These are phyloP conservation scores for Iris macrosiphon DNA, from an alignment of 106 monocot species.

Conservation along the genomic window DNA sequence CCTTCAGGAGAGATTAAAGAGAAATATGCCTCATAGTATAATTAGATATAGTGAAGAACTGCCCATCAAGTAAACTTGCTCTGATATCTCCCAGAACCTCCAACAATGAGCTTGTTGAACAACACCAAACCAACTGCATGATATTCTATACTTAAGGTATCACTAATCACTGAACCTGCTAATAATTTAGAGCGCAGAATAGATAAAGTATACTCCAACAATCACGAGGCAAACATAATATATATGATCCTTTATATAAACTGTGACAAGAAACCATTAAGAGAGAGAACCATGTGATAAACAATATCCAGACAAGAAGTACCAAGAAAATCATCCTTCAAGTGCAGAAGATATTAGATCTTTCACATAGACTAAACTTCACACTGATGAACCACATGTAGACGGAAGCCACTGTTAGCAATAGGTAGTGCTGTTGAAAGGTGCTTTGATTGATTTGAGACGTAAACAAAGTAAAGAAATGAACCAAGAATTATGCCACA, in stretches of 20 bases:
- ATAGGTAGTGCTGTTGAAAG: constrained; percentile 28
- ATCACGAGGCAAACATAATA: constrained; percentile 26
- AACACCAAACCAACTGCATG: no score
- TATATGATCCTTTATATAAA: constrained; percentile 22
- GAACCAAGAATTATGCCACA: constrained; percentile 32
- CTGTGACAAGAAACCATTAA: constrained; percentile 16
- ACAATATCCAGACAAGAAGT: constrained; percentile 11
- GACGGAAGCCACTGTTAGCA: constrained; percentile 20
- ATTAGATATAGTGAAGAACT: constrained; percentile 10
- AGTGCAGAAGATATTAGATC: constrained; percentile 21
- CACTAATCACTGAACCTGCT: constrained; percentile 19
- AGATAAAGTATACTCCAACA: constrained; percentile 12
- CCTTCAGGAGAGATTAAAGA: constrained; percentile 12
- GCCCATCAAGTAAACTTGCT: constrained; percentile 11
- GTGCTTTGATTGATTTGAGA: constrained; percentile 23
- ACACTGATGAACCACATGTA: constrained; percentile 8
- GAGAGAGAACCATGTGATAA: constrained; percentile 8
- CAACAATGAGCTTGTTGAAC: constrained; percentile 4
- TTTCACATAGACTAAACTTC: constrained; percentile 12
- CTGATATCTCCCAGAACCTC: constrained; percentile 8
- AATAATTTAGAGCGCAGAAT: constrained; percentile 6
- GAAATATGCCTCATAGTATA: constrained; percentile 11
- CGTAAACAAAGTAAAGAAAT: constrained; percentile 27
- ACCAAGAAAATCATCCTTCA: constrained; percentile 24
- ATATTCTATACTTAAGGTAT: neutral